Conservation (phyloP, 2,329 filamentous ascomycete genomes). For the Fonsecaea monophora region DNA sequence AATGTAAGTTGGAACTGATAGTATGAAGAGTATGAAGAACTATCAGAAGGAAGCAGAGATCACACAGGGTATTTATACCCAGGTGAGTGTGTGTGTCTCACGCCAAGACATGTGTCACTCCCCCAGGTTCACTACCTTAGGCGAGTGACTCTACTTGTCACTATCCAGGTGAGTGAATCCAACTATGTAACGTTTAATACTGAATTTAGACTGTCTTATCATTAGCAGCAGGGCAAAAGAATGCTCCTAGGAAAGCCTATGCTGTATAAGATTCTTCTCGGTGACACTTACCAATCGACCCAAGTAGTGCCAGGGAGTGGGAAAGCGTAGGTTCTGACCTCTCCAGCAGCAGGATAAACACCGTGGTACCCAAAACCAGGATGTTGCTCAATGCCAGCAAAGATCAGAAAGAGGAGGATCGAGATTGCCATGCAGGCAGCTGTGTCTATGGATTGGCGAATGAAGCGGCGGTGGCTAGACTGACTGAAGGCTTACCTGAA, state of each 20-base stretch:
- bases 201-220: constrained; percentile 52
- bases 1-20: too few species aligned
- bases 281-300: constrained; percentile 45
- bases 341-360: constrained; percentile 53
- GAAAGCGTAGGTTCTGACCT: constrained; percentile 57
- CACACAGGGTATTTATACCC: too few species aligned
- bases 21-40: too few species aligned
- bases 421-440: constrained; percentile 57
- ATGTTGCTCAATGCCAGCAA: constrained; percentile 55
- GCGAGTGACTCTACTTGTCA: too few species aligned
- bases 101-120: too few species aligned
- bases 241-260: background rate
- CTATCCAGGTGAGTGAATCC: too few species aligned
- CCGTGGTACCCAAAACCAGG: constrained; percentile 57
- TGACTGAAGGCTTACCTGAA: constrained; percentile 62
- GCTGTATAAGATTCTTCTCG: background rate
- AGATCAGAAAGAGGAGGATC: constrained; percentile 59
- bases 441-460: background rate
- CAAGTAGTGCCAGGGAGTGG: constrained; percentile 55
- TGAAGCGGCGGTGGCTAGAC: constrained; percentile 55
- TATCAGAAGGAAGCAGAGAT: too few species aligned
- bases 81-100: too few species aligned
- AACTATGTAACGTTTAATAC: constrained; percentile 59
- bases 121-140: too few species aligned
- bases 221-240: background rate